Evolutionary conservation across 345 rosid genomes (phyloP).

Genomic region (Citrus cavaleriei): DNA sequence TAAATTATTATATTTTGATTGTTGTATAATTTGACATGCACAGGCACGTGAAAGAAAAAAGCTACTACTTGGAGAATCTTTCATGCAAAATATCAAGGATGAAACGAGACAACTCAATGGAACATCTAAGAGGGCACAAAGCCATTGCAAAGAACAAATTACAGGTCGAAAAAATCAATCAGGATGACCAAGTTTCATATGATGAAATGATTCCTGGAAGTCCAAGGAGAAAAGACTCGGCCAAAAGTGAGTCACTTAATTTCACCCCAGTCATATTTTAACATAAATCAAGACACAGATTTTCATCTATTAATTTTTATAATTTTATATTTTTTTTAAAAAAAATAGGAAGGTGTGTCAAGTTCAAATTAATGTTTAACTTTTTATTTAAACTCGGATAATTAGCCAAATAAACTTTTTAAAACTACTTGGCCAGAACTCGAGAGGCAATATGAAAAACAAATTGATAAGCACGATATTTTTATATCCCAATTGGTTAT

Average conservation of each 20-base stretch:
- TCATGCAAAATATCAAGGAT: slow-evolving; percentile 47
- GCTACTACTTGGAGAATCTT: slow-evolving; percentile 43
- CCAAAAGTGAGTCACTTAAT: slow-evolving; percentile 23
- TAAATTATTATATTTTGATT: background rate
- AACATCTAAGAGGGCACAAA: slow-evolving; percentile 33
- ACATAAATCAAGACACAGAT: no score
- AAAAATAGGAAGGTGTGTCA: no score
- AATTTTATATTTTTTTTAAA: no score
- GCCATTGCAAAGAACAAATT: background rate
- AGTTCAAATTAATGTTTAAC: no score
- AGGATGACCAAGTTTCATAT: slow-evolving; percentile 18
- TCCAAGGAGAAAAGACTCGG: slow-evolving; percentile 4
- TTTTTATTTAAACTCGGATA: accelerated
- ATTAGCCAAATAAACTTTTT: no score
- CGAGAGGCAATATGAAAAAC: no score
- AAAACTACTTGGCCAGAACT: accelerated
- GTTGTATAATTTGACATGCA: background rate
- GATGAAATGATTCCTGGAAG: slow-evolving; percentile 59
- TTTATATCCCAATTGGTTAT: no score
- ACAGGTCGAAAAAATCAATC: background rate
- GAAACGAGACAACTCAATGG: slow-evolving; percentile 40
- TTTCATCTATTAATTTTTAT: no score
- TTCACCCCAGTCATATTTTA: no score
- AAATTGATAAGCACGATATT: no score
- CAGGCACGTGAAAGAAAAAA: slow-evolving; percentile 54